Base-by-base conservation (phyloP, 768 basidiomycete genomes). In the Trametes meyenii region DNA sequence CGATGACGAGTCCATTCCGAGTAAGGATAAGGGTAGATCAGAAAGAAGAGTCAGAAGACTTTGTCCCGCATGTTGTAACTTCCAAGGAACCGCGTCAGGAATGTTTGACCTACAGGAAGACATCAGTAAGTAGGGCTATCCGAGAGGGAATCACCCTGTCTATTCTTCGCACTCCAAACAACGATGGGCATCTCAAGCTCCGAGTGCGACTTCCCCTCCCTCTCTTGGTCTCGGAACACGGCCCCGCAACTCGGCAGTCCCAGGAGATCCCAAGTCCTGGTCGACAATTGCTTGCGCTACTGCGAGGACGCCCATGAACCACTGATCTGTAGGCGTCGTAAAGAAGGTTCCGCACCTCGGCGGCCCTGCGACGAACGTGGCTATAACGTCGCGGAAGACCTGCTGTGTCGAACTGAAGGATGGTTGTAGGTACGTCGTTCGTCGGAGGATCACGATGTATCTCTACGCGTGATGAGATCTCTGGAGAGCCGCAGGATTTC, bases 241-340 rank as follows among this genome's bases (percentile, higher is more conserved):
- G 68, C 60, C 8, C 73, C 71, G 42, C 74, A 74, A 46, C 69
- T 71, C 16, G 66, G 67, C 6, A 75, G 64, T 17, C 61, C 67
- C 13, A 74, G 52, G 5, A 71, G 50, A 52, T 65, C 65, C 66
- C 68, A 72, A 12, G 66, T 42, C 21, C 69, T 58, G n/a, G 49
- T 50, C n/a, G 62, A 63, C 13, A 65, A 48, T 49, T 56, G 63
- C 55, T 71, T 74, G 44, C 72, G 72, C 74, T 75, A 75, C 74
- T 75, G 19, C 33, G 58, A 59, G 44, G 6, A 45, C 45, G 12
- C 21, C 21, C 11, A 43, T 45, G 13, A 58, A 52, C 44, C 44
- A 36, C 16, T 12, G 23, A 26, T 14, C 10, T n/a, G n/a, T 19
- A 13, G 17, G 33, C 19, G 19, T 23, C 44, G 7, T 16, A 12